Percentiles rank a stretch among this genome's conserved stretches.
These are phyloP conservation scores for Rheum nobile DNA, from an alignment of 148 eudicot genomes.

Conservation along the genomic window DNA sequence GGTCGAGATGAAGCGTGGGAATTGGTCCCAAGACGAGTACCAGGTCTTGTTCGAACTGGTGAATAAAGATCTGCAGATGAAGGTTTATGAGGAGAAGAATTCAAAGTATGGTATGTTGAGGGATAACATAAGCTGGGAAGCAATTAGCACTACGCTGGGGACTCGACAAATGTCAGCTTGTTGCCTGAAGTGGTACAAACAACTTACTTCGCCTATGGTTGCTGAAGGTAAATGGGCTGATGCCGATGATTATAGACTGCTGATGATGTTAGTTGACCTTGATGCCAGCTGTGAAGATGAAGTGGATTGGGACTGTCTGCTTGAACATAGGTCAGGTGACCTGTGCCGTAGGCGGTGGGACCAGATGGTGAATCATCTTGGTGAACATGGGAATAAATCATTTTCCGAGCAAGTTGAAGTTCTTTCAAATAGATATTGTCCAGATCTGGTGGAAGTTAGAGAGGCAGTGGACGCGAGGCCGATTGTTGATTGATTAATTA, in stretches of 20 bases:
- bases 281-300: slow-evolving; percentile 35
- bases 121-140: slow-evolving; percentile 33
- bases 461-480: slow-evolving; percentile 19
- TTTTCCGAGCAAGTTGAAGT: slow-evolving; percentile 29
- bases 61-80: slow-evolving; percentile 25
- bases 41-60: slow-evolving; percentile 27
- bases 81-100: slow-evolving; percentile 17
- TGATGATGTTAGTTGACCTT: slow-evolving; percentile 18
- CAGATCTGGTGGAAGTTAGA: slow-evolving; percentile 22
- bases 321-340: slow-evolving; percentile 33
- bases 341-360: slow-evolving; percentile 23
- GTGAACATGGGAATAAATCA: slow-evolving; percentile 16
- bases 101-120: slow-evolving; percentile 28
- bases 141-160: slow-evolving; percentile 15
- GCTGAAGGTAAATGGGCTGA: slow-evolving; percentile 24
- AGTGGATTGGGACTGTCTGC: slow-evolving; percentile 29
- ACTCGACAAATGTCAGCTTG: slow-evolving; percentile 19
- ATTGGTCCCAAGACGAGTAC: slow-evolving; percentile 37
- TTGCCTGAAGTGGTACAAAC: slow-evolving; percentile 25
- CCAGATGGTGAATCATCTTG: slow-evolving; percentile 31
- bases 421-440: slow-evolving; percentile 25
- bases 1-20: slow-evolving; percentile 15
- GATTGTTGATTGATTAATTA: slow-evolving; percentile 14
- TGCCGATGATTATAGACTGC: slow-evolving; percentile 29
- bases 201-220: slow-evolving; percentile 25